Base-by-base conservation (phyloP, 768 basidiomycete genomes). In the Suillus hirtellus region DNA sequence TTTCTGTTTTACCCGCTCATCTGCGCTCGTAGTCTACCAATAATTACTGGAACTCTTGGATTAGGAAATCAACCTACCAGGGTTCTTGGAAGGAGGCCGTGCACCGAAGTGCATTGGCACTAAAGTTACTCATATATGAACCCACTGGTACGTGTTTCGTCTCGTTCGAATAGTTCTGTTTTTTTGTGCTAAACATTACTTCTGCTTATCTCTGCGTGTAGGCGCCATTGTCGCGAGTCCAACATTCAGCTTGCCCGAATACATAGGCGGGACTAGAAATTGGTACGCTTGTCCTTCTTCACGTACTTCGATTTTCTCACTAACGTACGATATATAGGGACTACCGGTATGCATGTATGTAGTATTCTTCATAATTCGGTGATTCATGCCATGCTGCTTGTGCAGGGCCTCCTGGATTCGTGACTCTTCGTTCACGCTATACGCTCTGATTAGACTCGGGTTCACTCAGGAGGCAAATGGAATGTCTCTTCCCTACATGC, bases 51-150 rank as follows among this genome's bases (percentile, higher is more conserved):
- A 87, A 87, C 65, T 78, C 85, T 24, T 98, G 96, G 96, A 89
- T 97, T 68, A 82, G 86, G n/a, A 84, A 86, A 67, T 93, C 91
- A 40, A 94, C 90, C 0, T 99, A 99, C 75, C 84, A 83, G 15
- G 97, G 96, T 0, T 86, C 93, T 17, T 99, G 97, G 97, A 90
- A 96, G 69, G 97, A 99, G 74, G 89, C 91, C 2, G 95, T 99
- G 6, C 87, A 94, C 70, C 86, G 96, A 27, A 95, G 93, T 63
- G 96, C 95, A 1, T 81, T 98, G n/a, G 93, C 95, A 0, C 80
- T 98, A 66, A 99, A 99, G 76, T 82, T 97, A 62, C 81, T 98
- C 65, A 95, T 95, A 52, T 98, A 85, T 70, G 95, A 96, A 72
- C 95, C 95, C 1, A 97, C 93, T 1, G 91, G 90, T 85, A 54